phyloP scores from a whole-genome alignment of 2,329 filamentous ascomycete species.

The Fusarium coffeatum region DNA sequence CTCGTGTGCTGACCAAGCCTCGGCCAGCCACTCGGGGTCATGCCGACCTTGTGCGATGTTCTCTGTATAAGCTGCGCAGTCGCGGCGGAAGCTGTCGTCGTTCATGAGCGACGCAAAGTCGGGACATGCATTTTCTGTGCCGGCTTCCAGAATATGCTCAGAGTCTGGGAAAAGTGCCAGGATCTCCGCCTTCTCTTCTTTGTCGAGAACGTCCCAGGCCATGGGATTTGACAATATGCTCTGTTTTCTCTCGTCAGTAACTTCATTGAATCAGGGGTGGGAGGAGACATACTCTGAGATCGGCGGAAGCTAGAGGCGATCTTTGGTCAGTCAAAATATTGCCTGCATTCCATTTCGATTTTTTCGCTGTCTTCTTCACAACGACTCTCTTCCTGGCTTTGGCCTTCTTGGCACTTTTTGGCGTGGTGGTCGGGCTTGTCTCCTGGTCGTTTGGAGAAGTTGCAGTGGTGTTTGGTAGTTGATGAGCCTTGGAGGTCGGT shows the following conservation, averaged over 20 bases:
- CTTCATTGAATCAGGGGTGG: not conserved
- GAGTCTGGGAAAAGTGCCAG: constrained; percentile 54
- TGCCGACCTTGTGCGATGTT: constrained; percentile 61
- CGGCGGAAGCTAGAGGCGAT: constrained; percentile 54
- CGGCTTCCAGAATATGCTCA: constrained; percentile 53
- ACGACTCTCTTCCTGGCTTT: constrained; percentile 44
- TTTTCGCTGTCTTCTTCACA: constrained; percentile 44
- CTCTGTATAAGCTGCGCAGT: constrained; percentile 59
- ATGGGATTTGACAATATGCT: constrained; percentile 53
- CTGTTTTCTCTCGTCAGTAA: constrained; percentile 40
- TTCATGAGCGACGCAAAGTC: constrained; percentile 58
- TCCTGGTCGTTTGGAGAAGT: constrained; percentile 19
- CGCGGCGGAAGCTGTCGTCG: constrained; percentile 61
- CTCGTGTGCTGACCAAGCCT: constrained; percentile 64
- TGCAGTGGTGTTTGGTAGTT: constrained; percentile 19
- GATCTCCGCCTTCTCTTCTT: constrained; percentile 52
- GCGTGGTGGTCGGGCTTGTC: not conserved
- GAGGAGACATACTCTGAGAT: constrained; percentile 50
- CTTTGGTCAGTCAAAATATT: constrained; percentile 52
- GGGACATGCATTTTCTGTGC: constrained; percentile 53
- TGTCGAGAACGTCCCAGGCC: constrained; percentile 54
- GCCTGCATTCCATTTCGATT: constrained; percentile 53
- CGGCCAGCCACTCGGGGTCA: constrained; percentile 64
- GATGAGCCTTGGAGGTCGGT: not conserved
- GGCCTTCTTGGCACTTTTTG: not conserved